Evolutionary conservation across 306 rosid species (phyloP), one percentile per base, ranked within the genome.

Genomic region (Prosopis cineraria): DNA sequence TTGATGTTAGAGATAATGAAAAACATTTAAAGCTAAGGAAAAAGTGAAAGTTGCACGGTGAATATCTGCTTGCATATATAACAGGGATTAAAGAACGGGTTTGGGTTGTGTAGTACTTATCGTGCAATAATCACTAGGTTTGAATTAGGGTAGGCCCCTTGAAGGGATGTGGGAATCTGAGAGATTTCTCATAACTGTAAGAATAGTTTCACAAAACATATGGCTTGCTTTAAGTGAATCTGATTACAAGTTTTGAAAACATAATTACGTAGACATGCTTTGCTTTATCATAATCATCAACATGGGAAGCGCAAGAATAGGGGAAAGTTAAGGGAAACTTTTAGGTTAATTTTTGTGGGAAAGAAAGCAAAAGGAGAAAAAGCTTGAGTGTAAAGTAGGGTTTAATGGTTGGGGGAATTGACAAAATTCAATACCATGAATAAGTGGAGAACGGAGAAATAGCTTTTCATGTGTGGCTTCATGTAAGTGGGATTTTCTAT

Each of bases 401-500:
- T 70, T 80, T 77, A 80, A 84, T 84, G 85, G 63, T 84, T 55
- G 76, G 58, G 75, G 56, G 76, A 75, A 85, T 83, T 80, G 68
- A 81, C 73, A 87, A 80, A 52, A 70, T 87, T 84, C 76, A 86
- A 84, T 80, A 84, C 84, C 72, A 84, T 81, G 83, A 84, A 89
- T 81, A 84, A 82, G 88, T 78, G 80, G 89, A n/a, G n/a, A n/a
- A n/a, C n/a, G n/a, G n/a, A n/a, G n/a, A n/a, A n/a, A n/a, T 87
- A 65, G 84, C 87, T 89, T 90, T 82, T 90, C 62, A 79, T 83
- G 34, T 85, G 30, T 83, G 84, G 82, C 81, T 77, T 79, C 80
- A 78, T 87, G 79, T 73, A 44, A 87, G 91, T 92, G 88, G 89
- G 85, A 78, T 87, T 90, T 86, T 90, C 90, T 84, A 88, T 87